Percentiles rank a stretch among this genome's conserved stretches.
These are phyloP conservation scores for Pneumocystis jirovecii DNA, from an alignment of 1,139 yeast species.

Conservation along the genomic window DNA sequence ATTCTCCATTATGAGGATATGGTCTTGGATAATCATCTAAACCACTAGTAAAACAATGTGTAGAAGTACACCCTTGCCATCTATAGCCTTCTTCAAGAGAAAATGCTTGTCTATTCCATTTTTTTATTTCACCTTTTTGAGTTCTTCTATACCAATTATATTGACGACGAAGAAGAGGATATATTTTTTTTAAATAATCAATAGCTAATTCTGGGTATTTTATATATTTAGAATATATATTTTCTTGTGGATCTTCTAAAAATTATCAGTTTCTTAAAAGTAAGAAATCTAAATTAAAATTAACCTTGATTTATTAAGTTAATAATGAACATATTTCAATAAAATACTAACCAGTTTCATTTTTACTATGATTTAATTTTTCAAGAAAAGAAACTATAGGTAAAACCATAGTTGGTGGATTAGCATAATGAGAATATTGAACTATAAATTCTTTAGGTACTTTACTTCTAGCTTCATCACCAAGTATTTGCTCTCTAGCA, in stretches of 20 bases:
- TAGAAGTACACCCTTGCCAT: conserved; percentile 83
- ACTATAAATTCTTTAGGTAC: conserved; percentile 77
- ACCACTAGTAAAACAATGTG: conserved; percentile 86
- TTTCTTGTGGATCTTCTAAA: background rate
- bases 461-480: conserved; percentile 75
- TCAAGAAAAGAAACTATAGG: conserved; percentile 54
- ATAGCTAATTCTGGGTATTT: conserved; percentile 47
- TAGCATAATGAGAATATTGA: conserved; percentile 83
- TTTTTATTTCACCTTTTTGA: conserved; percentile 62
- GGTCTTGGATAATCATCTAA: conserved; percentile 92
- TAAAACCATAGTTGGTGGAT: conserved; percentile 87
- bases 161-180: conserved; percentile 63
- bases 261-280: conserved; percentile 17
- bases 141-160: conserved; percentile 75
- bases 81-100: conserved; percentile 54
- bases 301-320: background rate
- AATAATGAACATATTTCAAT: background rate
- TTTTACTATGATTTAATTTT: conserved; percentile 8
- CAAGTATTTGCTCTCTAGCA: conserved; percentile 87
- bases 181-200: conserved; percentile 48
- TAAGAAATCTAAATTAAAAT: conserved; percentile 15
- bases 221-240: conserved; percentile 39
- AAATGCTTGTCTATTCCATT: conserved; percentile 41
- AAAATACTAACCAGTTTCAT: background rate
- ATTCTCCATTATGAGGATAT: conserved; percentile 63